These are phyloP conservation scores for Pilobolus umbonatus DNA, from an alignment of 192 early-diverging fungal genomes.

Conservation along the genomic window DNA sequence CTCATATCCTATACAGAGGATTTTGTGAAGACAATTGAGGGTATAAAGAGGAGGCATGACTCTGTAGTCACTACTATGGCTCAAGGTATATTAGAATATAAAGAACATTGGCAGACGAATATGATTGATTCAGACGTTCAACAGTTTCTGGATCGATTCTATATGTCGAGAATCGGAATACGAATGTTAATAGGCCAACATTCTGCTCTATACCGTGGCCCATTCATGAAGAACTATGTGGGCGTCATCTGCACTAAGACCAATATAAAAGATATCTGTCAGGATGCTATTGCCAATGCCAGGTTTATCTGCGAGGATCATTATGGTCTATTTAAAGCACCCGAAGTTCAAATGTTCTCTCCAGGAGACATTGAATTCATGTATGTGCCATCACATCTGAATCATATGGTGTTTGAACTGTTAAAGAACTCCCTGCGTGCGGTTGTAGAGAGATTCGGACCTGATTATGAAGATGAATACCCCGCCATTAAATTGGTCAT, in stretches of 20 bases:
- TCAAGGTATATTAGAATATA: conserved; percentile 90
- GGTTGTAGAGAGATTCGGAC: conserved; percentile 84
- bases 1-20: conserved; percentile 71
- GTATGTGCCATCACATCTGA: conserved; percentile 95
- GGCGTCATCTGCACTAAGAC: conserved; percentile 93
- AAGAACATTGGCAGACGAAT: conserved; percentile 44
- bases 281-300: conserved; percentile 88
- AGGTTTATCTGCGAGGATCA: conserved; percentile 86
- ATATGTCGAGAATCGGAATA: conserved; percentile 94
- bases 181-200: conserved; percentile 92
- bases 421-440: conserved; percentile 95
- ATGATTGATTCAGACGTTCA: conserved; percentile 73
- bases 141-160: conserved; percentile 91
- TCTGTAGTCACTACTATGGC: conserved; percentile 88
- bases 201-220: conserved; percentile 62
- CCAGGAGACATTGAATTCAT: conserved; percentile 82
- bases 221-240: conserved; percentile 66
- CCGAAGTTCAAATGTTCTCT: conserved; percentile 71
- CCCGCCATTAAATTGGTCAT: conserved; percentile 92
- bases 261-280: conserved; percentile 71
- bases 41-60: conserved; percentile 88
- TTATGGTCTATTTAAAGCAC: conserved; percentile 75
- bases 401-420: conserved; percentile 97
- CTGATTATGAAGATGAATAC: conserved; percentile 72
- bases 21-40: conserved; percentile 86